phyloP scores from a whole-genome alignment of 2,329 filamentous ascomycete species.

The Penicillium sp. region DNA sequence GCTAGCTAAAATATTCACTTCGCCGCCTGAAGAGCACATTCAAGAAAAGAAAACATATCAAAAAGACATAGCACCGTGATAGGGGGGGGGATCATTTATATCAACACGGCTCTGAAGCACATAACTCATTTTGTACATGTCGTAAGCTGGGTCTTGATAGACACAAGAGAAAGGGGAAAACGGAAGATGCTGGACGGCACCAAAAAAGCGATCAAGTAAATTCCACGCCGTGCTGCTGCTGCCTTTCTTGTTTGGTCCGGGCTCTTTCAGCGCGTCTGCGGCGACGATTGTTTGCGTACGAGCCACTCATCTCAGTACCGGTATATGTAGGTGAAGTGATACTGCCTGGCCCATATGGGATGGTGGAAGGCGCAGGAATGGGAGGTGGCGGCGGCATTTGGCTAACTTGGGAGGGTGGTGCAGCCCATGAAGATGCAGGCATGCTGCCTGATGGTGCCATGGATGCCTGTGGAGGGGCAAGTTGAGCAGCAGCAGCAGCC shows the following conservation, averaged over 20 bases:
- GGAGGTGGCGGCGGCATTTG: slow-evolving; percentile 33
- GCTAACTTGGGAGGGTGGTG: slow-evolving; percentile 26
- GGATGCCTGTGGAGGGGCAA: slow-evolving; percentile 17
- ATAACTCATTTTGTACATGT: slow-evolving; percentile 21
- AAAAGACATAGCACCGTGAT: slow-evolving; percentile 8
- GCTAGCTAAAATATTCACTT: slow-evolving; percentile 8
- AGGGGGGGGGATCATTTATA: slow-evolving; percentile 3
- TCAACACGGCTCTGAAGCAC: slow-evolving; percentile 5
- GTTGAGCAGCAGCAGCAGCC: slow-evolving; percentile 30
- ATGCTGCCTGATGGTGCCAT: slow-evolving; percentile 26
- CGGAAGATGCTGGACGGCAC: not conserved
- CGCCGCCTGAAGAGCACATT: slow-evolving; percentile 1
- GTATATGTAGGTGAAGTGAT: slow-evolving; percentile 45
- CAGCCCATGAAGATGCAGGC: slow-evolving; percentile 22
- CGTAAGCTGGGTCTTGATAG: slow-evolving; percentile 1
- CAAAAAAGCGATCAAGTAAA: slow-evolving; percentile 41
- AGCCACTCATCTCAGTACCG: slow-evolving; percentile 49
- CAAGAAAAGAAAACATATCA: slow-evolving; percentile 4
- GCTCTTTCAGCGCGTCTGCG: slow-evolving; percentile 54
- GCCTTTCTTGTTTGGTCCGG: slow-evolving; percentile 46
- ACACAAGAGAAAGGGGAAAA: slow-evolving; percentile 1
- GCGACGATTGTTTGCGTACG: slow-evolving; percentile 55
- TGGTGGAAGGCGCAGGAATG: slow-evolving; percentile 38
- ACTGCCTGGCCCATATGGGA: slow-evolving; percentile 42
- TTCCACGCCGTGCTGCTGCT: slow-evolving; percentile 46